Percentiles rank a stretch among this genome's conserved stretches.
Conservation (phyloP, 805 yeast species). For the Clavispora fructus region DNA sequence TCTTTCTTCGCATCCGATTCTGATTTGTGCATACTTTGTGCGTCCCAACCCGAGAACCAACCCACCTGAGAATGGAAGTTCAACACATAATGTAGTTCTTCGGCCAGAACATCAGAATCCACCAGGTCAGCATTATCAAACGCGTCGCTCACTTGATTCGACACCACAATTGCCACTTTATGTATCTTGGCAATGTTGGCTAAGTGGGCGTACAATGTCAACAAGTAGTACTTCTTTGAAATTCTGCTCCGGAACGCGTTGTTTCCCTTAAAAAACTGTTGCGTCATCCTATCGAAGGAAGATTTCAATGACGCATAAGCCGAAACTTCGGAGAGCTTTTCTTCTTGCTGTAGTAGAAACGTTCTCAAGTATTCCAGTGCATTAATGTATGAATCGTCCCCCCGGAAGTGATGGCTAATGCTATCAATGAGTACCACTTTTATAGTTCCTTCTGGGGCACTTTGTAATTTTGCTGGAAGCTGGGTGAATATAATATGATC, state of each 20-base stretch:
- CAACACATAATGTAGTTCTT: constrained; percentile 29
- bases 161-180: constrained; percentile 58
- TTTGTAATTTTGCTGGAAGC: constrained; percentile 46
- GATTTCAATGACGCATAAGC: constrained; percentile 5
- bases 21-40: neutral
- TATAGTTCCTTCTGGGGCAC: constrained; percentile 18
- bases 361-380: constrained; percentile 8
- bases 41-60: constrained; percentile 73
- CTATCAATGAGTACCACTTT: constrained; percentile 68
- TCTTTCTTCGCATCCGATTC: neutral
- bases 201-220: constrained; percentile 43
- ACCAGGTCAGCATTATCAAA: constrained; percentile 20
- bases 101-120: constrained; percentile 2
- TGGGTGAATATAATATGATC: constrained; percentile 69
- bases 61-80: constrained; percentile 63
- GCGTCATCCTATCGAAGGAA: constrained; percentile 26
- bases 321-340: constrained; percentile 4
- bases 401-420: constrained; percentile 73
- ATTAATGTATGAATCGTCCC: constrained; percentile 38
- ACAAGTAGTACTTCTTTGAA: constrained; percentile 39
- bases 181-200: constrained; percentile 42
- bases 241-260: constrained; percentile 20
- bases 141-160: constrained; percentile 77
- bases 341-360: constrained; percentile 10
- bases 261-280: constrained; percentile 15